A percentile compares a stretch with the other conserved stretches of the same genome.
Conservation (phyloP, 2,329 filamentous ascomycete species). For the Aspergillus ruber region DNA sequence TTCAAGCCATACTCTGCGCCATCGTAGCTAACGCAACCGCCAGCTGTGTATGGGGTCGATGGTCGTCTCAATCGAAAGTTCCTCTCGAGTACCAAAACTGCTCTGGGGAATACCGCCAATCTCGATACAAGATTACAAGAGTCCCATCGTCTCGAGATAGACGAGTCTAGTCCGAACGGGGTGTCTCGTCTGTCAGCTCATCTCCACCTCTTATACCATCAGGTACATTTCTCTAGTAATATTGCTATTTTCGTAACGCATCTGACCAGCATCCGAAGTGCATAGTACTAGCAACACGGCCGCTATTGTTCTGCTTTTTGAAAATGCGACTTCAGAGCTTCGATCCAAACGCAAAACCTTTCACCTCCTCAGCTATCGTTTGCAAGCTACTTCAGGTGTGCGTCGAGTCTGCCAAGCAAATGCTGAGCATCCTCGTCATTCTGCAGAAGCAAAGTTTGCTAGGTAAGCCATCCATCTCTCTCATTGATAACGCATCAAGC, state of each 20-base stretch:
- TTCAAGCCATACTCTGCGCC: too few relatives aligned
- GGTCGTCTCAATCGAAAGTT: slow-evolving; percentile 31
- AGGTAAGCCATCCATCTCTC: slow-evolving; percentile 27
- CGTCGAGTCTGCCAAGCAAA: slow-evolving; percentile 40
- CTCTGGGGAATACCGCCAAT: slow-evolving; percentile 33
- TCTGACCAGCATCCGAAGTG: slow-evolving; percentile 20
- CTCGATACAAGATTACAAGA: slow-evolving; percentile 36
- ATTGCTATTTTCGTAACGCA: not conserved
- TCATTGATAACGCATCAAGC: not conserved
- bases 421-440: slow-evolving; percentile 38
- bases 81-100: slow-evolving; percentile 34
- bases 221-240: slow-evolving; percentile 20
- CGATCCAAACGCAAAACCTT: slow-evolving; percentile 17
- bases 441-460: slow-evolving; percentile 43
- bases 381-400: slow-evolving; percentile 37
- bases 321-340: slow-evolving; percentile 27
- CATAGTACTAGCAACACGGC: slow-evolving; percentile 37
- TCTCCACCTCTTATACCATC: slow-evolving; percentile 35
- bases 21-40: not conserved
- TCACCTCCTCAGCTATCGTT: slow-evolving; percentile 33
- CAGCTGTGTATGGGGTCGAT: slow-evolving; percentile 40
- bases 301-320: slow-evolving; percentile 40
- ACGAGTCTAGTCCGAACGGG: slow-evolving; percentile 28
- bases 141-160: slow-evolving; percentile 32
- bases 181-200: slow-evolving; percentile 40